Conservation (phyloP, 2,329 filamentous ascomycete species). For the Colletotrichum orbiculare region DNA sequence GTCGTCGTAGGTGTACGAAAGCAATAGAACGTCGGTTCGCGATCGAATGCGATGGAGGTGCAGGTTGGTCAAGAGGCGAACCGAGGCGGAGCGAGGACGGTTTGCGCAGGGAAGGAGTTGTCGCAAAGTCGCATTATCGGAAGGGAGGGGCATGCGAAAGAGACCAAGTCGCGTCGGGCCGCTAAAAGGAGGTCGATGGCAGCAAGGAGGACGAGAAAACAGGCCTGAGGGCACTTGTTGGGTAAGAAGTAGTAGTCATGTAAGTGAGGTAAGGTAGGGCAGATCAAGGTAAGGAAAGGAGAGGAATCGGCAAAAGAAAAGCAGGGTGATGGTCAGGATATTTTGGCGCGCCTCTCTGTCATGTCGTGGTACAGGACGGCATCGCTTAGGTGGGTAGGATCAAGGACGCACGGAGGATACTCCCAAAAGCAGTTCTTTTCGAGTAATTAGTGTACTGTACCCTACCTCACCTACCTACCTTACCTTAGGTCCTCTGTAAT, state of each 20-base stretch:
- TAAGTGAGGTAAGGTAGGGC: no score
- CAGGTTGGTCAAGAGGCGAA: conserved; percentile 8
- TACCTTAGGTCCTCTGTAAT: neutral
- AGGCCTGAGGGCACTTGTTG: neutral
- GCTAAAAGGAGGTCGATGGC: neutral
- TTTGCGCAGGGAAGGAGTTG: conserved; percentile 14
- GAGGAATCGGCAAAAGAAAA: conserved; percentile 16
- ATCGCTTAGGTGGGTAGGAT: neutral
- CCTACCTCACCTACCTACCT: neutral
- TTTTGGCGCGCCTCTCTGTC: conserved; percentile 25
- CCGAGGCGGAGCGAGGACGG: conserved; percentile 10
- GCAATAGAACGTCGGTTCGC: conserved; percentile 39
- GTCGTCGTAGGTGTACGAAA: conserved; percentile 10
- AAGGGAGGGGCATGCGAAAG: conserved; percentile 23
- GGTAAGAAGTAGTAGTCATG: no score
- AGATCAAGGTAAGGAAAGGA: neutral
- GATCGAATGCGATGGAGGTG: conserved; percentile 1
- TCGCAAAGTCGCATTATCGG: conserved; percentile 36
- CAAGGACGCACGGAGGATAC: conserved; percentile 10
- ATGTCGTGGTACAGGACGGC: no score
- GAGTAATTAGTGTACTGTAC: neutral
- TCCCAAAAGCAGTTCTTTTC: neutral
- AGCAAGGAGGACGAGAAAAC: conserved; percentile 5
- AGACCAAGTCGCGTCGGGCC: conserved; percentile 13
- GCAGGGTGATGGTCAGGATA: conserved; percentile 33